A percentile compares a stretch with the other conserved stretches of the same genome.
phyloP scores from a whole-genome alignment of 441 rosid genomes.

The Theobroma grandiflorum region DNA sequence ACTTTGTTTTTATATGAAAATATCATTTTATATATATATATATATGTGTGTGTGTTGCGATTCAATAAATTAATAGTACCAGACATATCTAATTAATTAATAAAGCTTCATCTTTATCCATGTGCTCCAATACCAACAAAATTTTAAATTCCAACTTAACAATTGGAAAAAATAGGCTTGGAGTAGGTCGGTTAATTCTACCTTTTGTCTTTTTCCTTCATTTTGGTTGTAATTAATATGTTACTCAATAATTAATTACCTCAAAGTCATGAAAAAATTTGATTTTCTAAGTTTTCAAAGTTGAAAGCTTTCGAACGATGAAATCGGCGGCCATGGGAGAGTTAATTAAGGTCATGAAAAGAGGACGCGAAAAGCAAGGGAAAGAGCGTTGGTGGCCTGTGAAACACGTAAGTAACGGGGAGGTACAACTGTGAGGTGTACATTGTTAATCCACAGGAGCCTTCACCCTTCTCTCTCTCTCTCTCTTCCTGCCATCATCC shows the following conservation, averaged over 20 bases:
- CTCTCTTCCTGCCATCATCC: slow-evolving; percentile 11
- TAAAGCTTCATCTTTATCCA: too few relatives aligned
- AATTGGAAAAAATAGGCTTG: too few relatives aligned
- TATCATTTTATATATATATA: too few relatives aligned
- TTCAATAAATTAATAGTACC: too few relatives aligned
- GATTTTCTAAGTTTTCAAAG: not conserved
- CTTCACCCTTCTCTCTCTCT: slow-evolving; percentile 14
- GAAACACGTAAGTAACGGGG: slow-evolving; percentile 49
- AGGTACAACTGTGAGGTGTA: slow-evolving; percentile 31
- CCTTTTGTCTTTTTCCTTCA: too few relatives aligned
- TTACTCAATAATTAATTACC: not conserved
- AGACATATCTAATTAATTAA: too few relatives aligned
- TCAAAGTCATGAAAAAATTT: not conserved
- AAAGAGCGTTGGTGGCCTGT: slow-evolving; percentile 56
- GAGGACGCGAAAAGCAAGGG: slow-evolving; percentile 42
- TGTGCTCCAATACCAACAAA: too few relatives aligned
- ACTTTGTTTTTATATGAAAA: too few relatives aligned
- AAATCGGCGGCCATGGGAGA: slow-evolving; percentile 9
- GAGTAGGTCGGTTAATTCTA: too few relatives aligned
- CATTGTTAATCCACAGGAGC: slow-evolving; percentile 40
- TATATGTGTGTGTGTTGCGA: too few relatives aligned
- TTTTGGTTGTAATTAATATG: too few relatives aligned
- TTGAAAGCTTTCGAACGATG: slow-evolving; percentile 30
- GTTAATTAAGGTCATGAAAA: slow-evolving; percentile 64
- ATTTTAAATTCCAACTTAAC: too few relatives aligned